Conservation (phyloP, 768 basidiomycete genomes). For the Pleurotus salmoneostramineus region DNA sequence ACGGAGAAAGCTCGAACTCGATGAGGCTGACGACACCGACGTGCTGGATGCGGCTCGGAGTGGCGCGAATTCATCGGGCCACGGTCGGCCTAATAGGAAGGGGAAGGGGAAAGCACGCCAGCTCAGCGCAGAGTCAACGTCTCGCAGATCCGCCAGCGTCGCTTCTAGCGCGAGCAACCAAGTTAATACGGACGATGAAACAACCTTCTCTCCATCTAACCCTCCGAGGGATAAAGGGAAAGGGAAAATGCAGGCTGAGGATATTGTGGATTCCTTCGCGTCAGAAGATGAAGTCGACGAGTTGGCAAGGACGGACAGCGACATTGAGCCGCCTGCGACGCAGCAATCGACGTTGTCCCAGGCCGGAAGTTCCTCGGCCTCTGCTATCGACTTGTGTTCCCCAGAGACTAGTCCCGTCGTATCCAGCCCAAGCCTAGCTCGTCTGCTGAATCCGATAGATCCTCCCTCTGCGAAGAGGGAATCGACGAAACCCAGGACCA, state of each 20-base stretch:
- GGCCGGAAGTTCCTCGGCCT: background rate
- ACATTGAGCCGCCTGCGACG: background rate
- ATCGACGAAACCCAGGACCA: background rate
- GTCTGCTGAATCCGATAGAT: background rate
- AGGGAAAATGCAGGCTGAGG: background rate
- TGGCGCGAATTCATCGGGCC: background rate
- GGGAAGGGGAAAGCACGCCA: constrained; percentile 3
- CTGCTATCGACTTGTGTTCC: background rate
- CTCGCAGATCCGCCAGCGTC: background rate
- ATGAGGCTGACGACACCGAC: too few relatives aligned
- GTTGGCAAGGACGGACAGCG: background rate
- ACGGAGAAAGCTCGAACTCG: too few relatives aligned
- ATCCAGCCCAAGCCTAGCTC: background rate
- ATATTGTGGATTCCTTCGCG: background rate
- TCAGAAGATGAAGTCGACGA: background rate
- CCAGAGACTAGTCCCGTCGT: background rate
- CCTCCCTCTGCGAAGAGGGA: background rate
- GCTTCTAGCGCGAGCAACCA: background rate
- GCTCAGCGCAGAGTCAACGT: background rate
- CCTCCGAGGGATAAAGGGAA: constrained; percentile 5
- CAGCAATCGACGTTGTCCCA: background rate
- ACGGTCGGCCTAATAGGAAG: background rate
- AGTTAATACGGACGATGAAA: background rate
- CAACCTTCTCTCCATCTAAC: too few relatives aligned
- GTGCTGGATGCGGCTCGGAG: too few relatives aligned